Evolutionary conservation across 78 protist genomes (phyloP).

Genomic region (Tieghemostelium lacteum): DNA sequence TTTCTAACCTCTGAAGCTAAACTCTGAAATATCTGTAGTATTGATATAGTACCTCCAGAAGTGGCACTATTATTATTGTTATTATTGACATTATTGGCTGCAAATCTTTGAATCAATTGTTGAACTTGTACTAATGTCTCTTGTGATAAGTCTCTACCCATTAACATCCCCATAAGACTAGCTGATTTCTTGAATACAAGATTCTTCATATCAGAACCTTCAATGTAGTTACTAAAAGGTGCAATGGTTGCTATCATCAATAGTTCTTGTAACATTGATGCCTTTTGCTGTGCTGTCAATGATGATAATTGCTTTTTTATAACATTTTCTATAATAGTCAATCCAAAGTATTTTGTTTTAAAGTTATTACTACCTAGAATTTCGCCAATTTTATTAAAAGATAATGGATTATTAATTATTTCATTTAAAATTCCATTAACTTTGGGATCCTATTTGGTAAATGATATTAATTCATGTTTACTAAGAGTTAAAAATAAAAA

Average conservation of each 20-base stretch:
- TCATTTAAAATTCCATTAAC: constrained; percentile 22
- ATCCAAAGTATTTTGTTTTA: constrained; percentile 32
- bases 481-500: too few species aligned
- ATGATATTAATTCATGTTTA: too few species aligned
- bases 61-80: not conserved
- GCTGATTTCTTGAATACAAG: not conserved
- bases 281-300: not conserved
- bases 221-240: not conserved
- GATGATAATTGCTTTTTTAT: constrained; percentile 11
- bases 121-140: too few species aligned
- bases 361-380: constrained; percentile 5
- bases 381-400: constrained; percentile 12
- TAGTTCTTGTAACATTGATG: not conserved
- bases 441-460: constrained; percentile 38
- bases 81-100: not conserved
- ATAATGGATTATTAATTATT: constrained; percentile 23
- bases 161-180: not conserved
- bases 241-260: not conserved
- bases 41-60: not conserved
- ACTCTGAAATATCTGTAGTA: too few species aligned
- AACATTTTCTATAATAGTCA: constrained; percentile 43
- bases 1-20: not conserved
- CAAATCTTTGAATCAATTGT: not conserved
- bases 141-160: not conserved
- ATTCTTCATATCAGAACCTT: not conserved